Percentiles rank a stretch among this genome's conserved stretches.
phyloP scores from a whole-genome alignment of 345 rosid genomes.

The Sonneratia alba region DNA sequence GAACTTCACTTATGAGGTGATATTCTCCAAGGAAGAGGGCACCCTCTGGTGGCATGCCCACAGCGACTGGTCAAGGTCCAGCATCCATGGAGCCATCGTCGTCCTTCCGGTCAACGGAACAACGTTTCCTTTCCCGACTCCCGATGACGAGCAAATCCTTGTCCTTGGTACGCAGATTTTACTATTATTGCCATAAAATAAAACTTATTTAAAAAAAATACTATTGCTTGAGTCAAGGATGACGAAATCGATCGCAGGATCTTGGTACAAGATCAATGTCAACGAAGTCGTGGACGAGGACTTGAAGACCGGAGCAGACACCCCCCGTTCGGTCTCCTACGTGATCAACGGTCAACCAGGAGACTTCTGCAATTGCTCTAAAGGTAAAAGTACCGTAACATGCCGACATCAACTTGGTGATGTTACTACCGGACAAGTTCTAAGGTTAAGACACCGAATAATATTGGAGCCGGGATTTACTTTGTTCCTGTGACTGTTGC shows the following conservation, averaged over 20 bases:
- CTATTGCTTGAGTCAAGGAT: too few species aligned
- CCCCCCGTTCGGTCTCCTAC: slow-evolving; percentile 15
- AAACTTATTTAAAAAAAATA: too few species aligned
- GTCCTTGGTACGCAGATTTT: slow-evolving; percentile 10
- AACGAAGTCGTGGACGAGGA: background rate
- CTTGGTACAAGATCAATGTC: slow-evolving; percentile 21
- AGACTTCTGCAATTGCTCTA: slow-evolving; percentile 11
- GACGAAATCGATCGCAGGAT: background rate
- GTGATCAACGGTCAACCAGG: slow-evolving; percentile 33
- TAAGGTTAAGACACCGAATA: too few species aligned
- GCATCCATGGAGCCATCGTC: slow-evolving; percentile 18
- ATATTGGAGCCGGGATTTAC: too few species aligned
- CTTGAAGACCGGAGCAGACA: slow-evolving; percentile 7
- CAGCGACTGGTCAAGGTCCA: slow-evolving; percentile 17
- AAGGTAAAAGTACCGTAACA: background rate
- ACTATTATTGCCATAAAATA: too few species aligned
- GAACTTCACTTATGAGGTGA: slow-evolving; percentile 13
- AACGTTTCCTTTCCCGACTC: slow-evolving; percentile 9
- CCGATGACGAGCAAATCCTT: slow-evolving; percentile 12
- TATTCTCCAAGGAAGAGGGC: slow-evolving; percentile 19
- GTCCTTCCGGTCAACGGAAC: slow-evolving; percentile 2
- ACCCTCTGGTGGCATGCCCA: slow-evolving; percentile 16
- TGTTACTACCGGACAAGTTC: background rate
- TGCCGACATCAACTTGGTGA: background rate
- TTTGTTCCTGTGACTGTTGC: background rate